A percentile compares a stretch with the other conserved stretches of the same genome.
phyloP scores from a whole-genome alignment of 2,329 filamentous ascomycete species.

The Corniculantispora saksenae region DNA sequence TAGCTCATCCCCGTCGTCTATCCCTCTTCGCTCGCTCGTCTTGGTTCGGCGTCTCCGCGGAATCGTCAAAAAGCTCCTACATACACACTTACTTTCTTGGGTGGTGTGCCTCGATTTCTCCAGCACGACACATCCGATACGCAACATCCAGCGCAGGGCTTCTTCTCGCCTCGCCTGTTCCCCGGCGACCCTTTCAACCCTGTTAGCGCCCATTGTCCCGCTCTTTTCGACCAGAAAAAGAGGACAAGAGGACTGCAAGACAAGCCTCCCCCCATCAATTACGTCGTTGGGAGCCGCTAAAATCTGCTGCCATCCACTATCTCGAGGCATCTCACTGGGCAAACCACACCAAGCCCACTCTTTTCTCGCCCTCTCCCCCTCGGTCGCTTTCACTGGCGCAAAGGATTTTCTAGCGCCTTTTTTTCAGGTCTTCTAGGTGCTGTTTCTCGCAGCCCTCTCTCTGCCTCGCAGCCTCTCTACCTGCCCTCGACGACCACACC shows the following conservation, averaged over 20 bases:
- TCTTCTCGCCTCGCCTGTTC: slow-evolving; percentile 9
- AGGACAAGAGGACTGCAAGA: too few species aligned
- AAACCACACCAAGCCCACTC: neutral
- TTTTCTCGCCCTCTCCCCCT: neutral
- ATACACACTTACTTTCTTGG: neutral
- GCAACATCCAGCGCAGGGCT: neutral
- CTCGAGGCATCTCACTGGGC: slow-evolving; percentile 18
- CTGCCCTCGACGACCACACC: neutral
- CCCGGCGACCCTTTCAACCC: slow-evolving; percentile 3
- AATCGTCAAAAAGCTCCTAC: neutral
- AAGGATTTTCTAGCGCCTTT: slow-evolving; percentile 4
- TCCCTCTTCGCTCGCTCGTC: neutral
- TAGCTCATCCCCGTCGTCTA: neutral
- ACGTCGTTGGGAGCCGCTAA: slow-evolving; percentile 19
- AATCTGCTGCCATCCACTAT: slow-evolving; percentile 17
- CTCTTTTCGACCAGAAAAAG: slow-evolving; percentile 5
- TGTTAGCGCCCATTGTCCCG: slow-evolving; percentile 13
- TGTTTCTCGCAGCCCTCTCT: neutral
- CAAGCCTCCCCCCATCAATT: slow-evolving; percentile 17
- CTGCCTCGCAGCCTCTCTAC: neutral
- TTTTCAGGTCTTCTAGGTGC: slow-evolving; percentile 7
- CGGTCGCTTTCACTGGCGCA: neutral
- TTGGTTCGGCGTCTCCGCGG: slow-evolving; percentile 15
- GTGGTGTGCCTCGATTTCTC: slow-evolving; percentile 2
- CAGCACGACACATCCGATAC: neutral